These are phyloP conservation scores for Salix viminalis DNA, from an alignment of 345 rosid genomes.

Conservation along the genomic window DNA sequence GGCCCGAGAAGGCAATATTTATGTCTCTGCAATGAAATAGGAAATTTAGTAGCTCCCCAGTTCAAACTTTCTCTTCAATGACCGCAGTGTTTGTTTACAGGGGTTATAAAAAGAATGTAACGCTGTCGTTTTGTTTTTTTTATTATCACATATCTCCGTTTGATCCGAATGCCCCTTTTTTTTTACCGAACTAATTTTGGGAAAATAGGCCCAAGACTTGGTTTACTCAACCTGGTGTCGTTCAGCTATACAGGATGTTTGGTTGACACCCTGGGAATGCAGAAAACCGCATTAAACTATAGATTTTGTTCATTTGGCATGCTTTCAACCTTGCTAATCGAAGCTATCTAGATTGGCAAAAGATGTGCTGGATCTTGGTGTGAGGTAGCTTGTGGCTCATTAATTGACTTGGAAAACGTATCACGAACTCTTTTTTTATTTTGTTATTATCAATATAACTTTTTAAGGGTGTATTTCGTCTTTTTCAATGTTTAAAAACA, in stretches of 20 bases:
- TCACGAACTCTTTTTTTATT: not conserved
- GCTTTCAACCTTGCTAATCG: not conserved
- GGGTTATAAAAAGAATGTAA: not conserved
- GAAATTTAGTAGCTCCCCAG: not conserved
- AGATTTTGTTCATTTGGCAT: not conserved
- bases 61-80: not conserved
- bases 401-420: not conserved
- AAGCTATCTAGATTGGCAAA: not conserved
- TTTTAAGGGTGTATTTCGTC: no score
- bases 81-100: not conserved
- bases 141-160: not conserved
- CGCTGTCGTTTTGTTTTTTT: not conserved
- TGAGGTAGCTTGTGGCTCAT: not conserved
- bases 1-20: slow-evolving; percentile 2
- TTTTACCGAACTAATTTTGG: not conserved
- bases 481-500: no score
- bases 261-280: no score
- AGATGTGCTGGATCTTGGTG: not conserved
- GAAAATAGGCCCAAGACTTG: not conserved
- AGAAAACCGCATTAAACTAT: not conserved
- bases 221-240: not conserved
- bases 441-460: no score
- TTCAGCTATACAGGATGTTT: not conserved
- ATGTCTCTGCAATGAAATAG: slow-evolving; percentile 10
- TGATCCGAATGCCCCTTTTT: not conserved